Conservation (phyloP, 495 filamentous ascomycete genomes). For the Articulospora tetracladia region DNA sequence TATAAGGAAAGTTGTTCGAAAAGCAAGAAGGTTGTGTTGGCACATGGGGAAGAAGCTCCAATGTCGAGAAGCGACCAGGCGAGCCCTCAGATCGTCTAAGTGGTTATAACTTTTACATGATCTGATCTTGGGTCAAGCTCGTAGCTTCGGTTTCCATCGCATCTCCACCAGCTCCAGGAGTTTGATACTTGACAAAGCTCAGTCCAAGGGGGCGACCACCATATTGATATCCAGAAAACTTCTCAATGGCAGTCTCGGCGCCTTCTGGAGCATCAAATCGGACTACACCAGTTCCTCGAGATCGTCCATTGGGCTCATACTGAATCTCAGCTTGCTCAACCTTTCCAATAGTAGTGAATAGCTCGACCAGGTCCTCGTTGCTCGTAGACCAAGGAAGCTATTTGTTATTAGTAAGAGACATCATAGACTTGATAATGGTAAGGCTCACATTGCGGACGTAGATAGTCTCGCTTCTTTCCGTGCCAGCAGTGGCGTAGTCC, state of each 20-base stretch:
- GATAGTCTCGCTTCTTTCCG: conserved; percentile 78
- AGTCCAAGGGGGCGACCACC: conserved; percentile 91
- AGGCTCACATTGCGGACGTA: conserved; percentile 93
- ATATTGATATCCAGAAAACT: conserved; percentile 97
- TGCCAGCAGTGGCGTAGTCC: conserved; percentile 84
- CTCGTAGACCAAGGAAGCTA: conserved; percentile 98
- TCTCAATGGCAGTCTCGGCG: conserved; percentile 90
- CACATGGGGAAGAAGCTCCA: neutral
- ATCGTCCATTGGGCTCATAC: conserved; percentile 94
- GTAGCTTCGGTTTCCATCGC: conserved; percentile 82
- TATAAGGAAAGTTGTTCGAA: conserved; percentile 2
- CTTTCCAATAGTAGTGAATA: conserved; percentile 97
- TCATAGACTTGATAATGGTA: neutral
- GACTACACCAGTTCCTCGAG: conserved; percentile 91
- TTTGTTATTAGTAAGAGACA: conserved; percentile 16
- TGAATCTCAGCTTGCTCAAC: conserved; percentile 98
- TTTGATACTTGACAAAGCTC: conserved; percentile 87
- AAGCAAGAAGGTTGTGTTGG: conserved; percentile 3
- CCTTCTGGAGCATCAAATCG: conserved; percentile 80
- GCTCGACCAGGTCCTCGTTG: conserved; percentile 92
- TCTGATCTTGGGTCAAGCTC: conserved; percentile 89
- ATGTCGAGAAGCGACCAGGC: neutral
- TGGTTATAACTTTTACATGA: conserved; percentile 64
- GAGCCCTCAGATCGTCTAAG: neutral
- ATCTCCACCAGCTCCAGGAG: conserved; percentile 57